Evolutionary conservation across 352 stramenopile species (phyloP).

Genomic region (Phytopythium oedochilum): DNA sequence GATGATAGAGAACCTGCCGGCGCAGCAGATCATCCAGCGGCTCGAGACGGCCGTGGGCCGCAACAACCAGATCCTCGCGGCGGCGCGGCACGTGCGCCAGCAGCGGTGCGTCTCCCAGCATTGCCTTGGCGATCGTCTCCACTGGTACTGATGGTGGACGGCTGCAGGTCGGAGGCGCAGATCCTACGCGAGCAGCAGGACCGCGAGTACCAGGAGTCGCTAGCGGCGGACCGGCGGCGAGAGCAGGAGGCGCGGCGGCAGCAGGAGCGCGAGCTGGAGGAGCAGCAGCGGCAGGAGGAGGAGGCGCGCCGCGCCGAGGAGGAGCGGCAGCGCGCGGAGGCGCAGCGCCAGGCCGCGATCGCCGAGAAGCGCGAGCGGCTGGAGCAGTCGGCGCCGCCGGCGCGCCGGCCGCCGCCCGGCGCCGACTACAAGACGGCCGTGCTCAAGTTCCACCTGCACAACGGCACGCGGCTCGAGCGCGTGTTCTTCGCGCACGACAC

Average conservation of each 20-base stretch:
- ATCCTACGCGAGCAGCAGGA: slow-evolving; percentile 92
- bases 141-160: too few species aligned
- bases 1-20: slow-evolving; percentile 47
- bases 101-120: slow-evolving; percentile 27
- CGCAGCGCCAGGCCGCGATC: slow-evolving; percentile 31
- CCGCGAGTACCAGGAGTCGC: slow-evolving; percentile 89
- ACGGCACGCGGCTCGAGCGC: slow-evolving; percentile 69
- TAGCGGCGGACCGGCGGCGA: slow-evolving; percentile 86
- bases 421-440: slow-evolving; percentile 65
- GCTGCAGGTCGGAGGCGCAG: slow-evolving; percentile 74
- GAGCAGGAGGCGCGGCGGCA: slow-evolving; percentile 47
- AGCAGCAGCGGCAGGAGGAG: slow-evolving; percentile 31
- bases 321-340: slow-evolving; percentile 19
- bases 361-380: slow-evolving; percentile 54
- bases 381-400: slow-evolving; percentile 28
- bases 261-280: slow-evolving; percentile 37
- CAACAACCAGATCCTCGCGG: slow-evolving; percentile 72
- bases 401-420: slow-evolving; percentile 37
- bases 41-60: slow-evolving; percentile 54
- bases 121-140: too few species aligned
- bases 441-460: slow-evolving; percentile 82
- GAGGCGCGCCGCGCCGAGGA: slow-evolving; percentile 25
- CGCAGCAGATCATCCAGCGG: slow-evolving; percentile 50
- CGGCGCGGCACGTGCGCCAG: slow-evolving; percentile 62
- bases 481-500: slow-evolving; percentile 81